These are phyloP conservation scores for Crotalaria pallida DNA, from an alignment of 306 rosid species.

Conservation along the genomic window DNA sequence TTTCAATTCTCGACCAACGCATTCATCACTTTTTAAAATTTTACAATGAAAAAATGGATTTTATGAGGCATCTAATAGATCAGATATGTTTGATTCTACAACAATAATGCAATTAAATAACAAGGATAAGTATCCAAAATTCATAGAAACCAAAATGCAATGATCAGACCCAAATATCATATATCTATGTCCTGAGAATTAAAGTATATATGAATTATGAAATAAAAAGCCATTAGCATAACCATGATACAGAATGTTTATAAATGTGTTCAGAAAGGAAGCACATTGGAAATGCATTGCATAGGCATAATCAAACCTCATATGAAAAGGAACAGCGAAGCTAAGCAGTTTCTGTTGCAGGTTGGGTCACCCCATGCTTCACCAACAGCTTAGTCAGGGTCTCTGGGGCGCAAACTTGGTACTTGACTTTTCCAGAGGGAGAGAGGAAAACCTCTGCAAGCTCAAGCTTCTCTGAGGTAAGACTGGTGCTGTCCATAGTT, in stretches of 20 bases:
- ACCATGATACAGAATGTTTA: not conserved
- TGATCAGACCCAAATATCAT: not conserved
- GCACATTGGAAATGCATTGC: not conserved
- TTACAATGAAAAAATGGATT: too few relatives aligned
- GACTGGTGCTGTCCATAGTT: slow-evolving; percentile 50
- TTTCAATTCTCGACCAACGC: too few relatives aligned
- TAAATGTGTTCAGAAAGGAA: slow-evolving; percentile 12
- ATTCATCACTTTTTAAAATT: too few relatives aligned
- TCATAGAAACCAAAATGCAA: not conserved
- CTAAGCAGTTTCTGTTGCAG: slow-evolving; percentile 44
- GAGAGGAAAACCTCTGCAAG: slow-evolving; percentile 44
- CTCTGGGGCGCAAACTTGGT: slow-evolving; percentile 47
- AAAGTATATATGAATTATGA: not conserved
- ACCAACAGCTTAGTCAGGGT: slow-evolving; percentile 36
- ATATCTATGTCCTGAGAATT: not conserved
- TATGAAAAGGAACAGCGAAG: slow-evolving; percentile 5
- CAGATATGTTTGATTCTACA: not conserved
- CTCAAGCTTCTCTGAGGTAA: slow-evolving; percentile 42
- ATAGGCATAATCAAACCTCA: slow-evolving; percentile 5
- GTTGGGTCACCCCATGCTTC: slow-evolving; percentile 44
- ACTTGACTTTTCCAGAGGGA: slow-evolving; percentile 45
- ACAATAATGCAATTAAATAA: not conserved
- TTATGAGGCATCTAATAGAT: too few relatives aligned
- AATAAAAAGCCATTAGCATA: slow-evolving; percentile 19
- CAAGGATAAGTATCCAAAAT: not conserved